Base-by-base conservation (phyloP, 1,284 basidiomycete species). In the Pyrrhoderma noxium region DNA sequence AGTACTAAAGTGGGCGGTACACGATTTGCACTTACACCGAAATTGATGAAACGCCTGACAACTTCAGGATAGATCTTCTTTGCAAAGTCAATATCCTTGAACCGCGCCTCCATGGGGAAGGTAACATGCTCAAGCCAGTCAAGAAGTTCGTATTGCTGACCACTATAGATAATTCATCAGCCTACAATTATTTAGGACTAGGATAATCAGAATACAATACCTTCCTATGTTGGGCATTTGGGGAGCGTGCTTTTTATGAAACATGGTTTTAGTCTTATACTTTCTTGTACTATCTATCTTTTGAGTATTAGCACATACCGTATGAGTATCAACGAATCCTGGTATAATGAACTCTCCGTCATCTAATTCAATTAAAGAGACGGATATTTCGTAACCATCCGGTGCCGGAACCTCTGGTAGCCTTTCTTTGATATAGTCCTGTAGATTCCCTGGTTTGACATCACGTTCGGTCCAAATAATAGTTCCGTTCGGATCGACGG, bases 281-380 rank as follows among this genome's bases (percentile, higher is more conserved):
- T 21, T 37, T 14, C 38, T 41, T 53, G 36, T 42, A n/a, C 25
- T 25, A 41, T 71, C 53, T 64, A 61, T 16, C 60, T 39, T 31
- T 14, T n/a, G n/a, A n/a, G n/a, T n/a, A n/a, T n/a, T n/a, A n/a
- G n/a, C n/a, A 42, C 79, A 65, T 60, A 89, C 87, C 23, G 84
- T 90, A 65, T 95, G 92, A 22, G 92, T 94, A 69, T 95, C 92
- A 51, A 95, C 73, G 62, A 94, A 83, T 13, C 93, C 93, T 2
- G 93, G 93, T 60, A 90, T 80, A 49, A 96, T 63, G 65, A 94
- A 93, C 60, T 92, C 81, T 8, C 88, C 89, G 1, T 72, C 63
- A 42, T 71, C 71, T 18, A 93, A 68, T 47, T 65, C 63, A 1
- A 80, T 62, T 4, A 78, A 43, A 42, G 71, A 63, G 34, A 67